Conservation (phyloP, 2,329 filamentous ascomycete genomes). For the Penicillium psychrosexuale region DNA sequence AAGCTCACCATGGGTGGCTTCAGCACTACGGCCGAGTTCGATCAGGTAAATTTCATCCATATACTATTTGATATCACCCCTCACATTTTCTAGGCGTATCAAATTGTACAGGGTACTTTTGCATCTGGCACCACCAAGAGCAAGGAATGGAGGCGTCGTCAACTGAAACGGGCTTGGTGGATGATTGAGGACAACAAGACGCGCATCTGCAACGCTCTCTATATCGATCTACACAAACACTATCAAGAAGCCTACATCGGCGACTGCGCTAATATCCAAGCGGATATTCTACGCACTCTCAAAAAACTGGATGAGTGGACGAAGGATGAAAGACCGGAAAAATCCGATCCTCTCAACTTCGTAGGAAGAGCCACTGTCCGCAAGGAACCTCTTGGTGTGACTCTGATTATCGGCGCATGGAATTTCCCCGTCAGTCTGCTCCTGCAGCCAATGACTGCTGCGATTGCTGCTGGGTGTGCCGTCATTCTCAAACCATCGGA, state of each 20-base stretch:
- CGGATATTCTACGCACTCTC: slow-evolving; percentile 39
- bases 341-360: slow-evolving; percentile 28
- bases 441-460: slow-evolving; percentile 42
- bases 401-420: slow-evolving; percentile 48
- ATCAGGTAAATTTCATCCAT: slow-evolving; percentile 6
- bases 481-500: slow-evolving; percentile 49
- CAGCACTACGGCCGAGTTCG: slow-evolving; percentile 14
- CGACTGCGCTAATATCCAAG: slow-evolving; percentile 25
- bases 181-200: slow-evolving; percentile 23
- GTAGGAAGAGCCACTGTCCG: slow-evolving; percentile 36
- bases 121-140: slow-evolving; percentile 13
- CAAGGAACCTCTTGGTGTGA: slow-evolving; percentile 46
- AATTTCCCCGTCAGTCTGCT: slow-evolving; percentile 46
- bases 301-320: slow-evolving; percentile 43
- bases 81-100: slow-evolving; percentile 14
- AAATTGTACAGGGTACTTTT: slow-evolving; percentile 12
- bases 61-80: background rate
- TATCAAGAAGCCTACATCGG: slow-evolving; percentile 15
- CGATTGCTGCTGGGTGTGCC: slow-evolving; percentile 45
- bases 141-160: slow-evolving; percentile 17
- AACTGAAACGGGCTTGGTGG: slow-evolving; percentile 22
- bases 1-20: slow-evolving; percentile 13
- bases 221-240: slow-evolving; percentile 17
- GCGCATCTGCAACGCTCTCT: slow-evolving; percentile 14
- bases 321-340: slow-evolving; percentile 31